Base-by-base conservation (phyloP, 2,329 filamentous ascomycete genomes). In the Verticillium isaacii region DNA sequence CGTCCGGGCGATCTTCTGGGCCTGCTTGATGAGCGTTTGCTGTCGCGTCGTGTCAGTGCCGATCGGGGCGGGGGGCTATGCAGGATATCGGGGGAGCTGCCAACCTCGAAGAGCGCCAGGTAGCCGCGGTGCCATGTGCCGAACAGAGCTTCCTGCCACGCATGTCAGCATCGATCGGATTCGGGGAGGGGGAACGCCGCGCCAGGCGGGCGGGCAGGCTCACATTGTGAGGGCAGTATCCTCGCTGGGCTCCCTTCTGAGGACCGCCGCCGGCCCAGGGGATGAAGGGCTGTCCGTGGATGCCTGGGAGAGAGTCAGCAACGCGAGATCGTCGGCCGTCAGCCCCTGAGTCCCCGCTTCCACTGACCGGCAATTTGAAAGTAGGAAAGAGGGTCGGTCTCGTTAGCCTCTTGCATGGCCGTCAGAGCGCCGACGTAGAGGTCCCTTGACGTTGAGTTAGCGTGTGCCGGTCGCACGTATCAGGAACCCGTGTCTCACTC, bases 251-350 rank as follows among this genome's bases (percentile, higher is more conserved):
- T 25, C 63, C 64, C 17, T 56, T 45, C 32, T 66, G 64, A 3
- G 64, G 63, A 23, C 63, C 64, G 7, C 64, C 64, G 9, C 63
- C 63, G 12, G 63, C 25, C 85, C 86, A 89, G 2, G 81, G 69
- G 17, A 75, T 71, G 66, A 79, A 86, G 11, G 88, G 87, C 65
- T 80, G 80, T 15, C 87, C 87, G 72, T 89, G 87, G 64, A 90
- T 85, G 29, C 82, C 84, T 39, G n/a, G 6, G 15, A 29, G n/a
- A 1, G 34, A 5, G 34, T 58, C 37, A 56, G 54, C 52, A n/a
- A 19, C n/a, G 12, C 15, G 39, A 58, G 23, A 29, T 58, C n/a
- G 14, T 56, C 14, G 25, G 2, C 11, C 32, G 15, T 32, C 25
- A n/a, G 15, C 29, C 29, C 32, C 50, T 54, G 29, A 25, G 12